These are phyloP conservation scores for Teunomyces barrocoloradensis DNA, from an alignment of 805 yeast species.

Conservation along the genomic window DNA sequence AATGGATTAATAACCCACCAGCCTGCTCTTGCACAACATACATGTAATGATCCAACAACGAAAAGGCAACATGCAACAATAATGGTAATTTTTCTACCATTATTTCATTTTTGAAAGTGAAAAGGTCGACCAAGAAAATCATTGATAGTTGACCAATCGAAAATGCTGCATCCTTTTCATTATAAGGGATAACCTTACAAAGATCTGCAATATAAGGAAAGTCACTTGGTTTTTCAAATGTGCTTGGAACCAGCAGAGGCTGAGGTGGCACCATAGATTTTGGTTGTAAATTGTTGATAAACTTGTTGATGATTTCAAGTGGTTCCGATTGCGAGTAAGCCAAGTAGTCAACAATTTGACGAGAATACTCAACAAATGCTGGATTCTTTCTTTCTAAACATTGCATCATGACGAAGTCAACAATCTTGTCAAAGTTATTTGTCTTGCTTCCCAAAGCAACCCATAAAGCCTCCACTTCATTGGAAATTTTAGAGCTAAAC, in stretches of 20 bases:
- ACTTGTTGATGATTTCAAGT: constrained; percentile 51
- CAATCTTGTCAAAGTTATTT: constrained; percentile 66
- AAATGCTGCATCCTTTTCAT: constrained; percentile 69
- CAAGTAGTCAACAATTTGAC: constrained; percentile 79
- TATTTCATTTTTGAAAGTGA: constrained; percentile 64
- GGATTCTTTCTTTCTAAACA: constrained; percentile 72
- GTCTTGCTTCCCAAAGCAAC: constrained; percentile 80
- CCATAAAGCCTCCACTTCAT: constrained; percentile 94
- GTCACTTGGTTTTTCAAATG: constrained; percentile 7
- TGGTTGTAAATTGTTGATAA: constrained; percentile 74
- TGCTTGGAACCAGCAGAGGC: constrained; percentile 8
- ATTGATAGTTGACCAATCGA: constrained; percentile 86
- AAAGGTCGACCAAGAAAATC: constrained; percentile 78
- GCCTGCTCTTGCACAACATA: constrained; percentile 84
- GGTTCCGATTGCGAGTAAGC: constrained; percentile 52
- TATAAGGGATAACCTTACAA: constrained; percentile 50
- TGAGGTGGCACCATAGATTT: constrained; percentile 83
- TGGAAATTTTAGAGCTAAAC: constrained; percentile 69
- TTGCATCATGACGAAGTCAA: constrained; percentile 65
- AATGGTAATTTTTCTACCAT: constrained; percentile 63
- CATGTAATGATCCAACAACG: constrained; percentile 83
- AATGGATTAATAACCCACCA: constrained; percentile 65
- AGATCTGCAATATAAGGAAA: constrained; percentile 80
- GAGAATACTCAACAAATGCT: constrained; percentile 69
- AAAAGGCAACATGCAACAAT: constrained; percentile 74